phyloP scores from a whole-genome alignment of 2,329 filamentous ascomycete genomes.

The Hymenoscyphus repandus region DNA sequence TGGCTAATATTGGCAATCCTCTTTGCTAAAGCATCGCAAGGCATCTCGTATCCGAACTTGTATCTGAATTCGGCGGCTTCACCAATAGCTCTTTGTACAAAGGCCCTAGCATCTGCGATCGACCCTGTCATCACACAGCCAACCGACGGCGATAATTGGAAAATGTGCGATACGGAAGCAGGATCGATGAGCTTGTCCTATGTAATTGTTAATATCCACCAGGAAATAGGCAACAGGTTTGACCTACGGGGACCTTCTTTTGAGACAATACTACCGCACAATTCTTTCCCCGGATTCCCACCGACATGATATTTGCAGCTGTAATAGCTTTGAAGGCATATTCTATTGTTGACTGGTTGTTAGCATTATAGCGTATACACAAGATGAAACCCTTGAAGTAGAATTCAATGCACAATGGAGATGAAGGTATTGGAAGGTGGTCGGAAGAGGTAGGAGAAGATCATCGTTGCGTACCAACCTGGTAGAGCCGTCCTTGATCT shows the following conservation, averaged over 20 bases:
- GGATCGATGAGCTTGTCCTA: constrained; percentile 99
- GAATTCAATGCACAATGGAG: too few species aligned
- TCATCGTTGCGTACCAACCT: constrained; percentile 76
- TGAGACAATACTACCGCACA: constrained; percentile 96
- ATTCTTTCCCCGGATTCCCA: constrained; percentile 93
- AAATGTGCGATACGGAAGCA: constrained; percentile 93
- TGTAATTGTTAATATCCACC: constrained; percentile 19
- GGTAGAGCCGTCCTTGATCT: constrained; percentile 94
- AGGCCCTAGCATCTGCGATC: constrained; percentile 93
- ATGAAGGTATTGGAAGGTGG: neutral
- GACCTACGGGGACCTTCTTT: constrained; percentile 96
- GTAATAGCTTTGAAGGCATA: constrained; percentile 99
- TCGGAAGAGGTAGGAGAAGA: neutral
- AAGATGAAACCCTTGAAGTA: neutral
- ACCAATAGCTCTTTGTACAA: constrained; percentile 84
- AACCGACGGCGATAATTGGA: constrained; percentile 91
- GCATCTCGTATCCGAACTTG: constrained; percentile 99
- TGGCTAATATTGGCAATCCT: constrained; percentile 98
- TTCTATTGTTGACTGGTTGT: constrained; percentile 53
- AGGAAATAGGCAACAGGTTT: constrained; percentile 4
- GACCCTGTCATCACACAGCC: constrained; percentile 98
- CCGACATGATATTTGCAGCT: constrained; percentile 96
- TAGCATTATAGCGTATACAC: constrained; percentile 6
- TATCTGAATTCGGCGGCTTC: constrained; percentile 98
- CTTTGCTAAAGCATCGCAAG: constrained; percentile 93